phyloP scores from a whole-genome alignment of 108 stramenopile genomes.

The Pseudonitzschia delicatissima region DNA sequence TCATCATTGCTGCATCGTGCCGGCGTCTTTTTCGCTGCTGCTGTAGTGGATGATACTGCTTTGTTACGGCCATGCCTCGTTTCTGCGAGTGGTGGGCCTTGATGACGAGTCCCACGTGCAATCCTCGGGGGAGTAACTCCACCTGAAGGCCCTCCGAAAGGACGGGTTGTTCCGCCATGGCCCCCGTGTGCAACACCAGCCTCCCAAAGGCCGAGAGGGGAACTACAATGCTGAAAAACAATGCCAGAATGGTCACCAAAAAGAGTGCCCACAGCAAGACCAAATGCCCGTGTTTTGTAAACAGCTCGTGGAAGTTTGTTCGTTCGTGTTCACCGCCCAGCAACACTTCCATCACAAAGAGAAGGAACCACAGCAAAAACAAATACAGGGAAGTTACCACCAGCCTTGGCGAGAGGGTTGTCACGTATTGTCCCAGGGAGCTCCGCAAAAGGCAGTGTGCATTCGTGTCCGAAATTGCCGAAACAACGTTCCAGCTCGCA shows the following conservation, averaged over 20 bases:
- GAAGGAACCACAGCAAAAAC: slow-evolving; percentile 42
- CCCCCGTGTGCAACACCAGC: slow-evolving; percentile 50
- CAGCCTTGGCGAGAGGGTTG: slow-evolving; percentile 36
- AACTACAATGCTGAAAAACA: slow-evolving; percentile 40
- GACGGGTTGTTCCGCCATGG: slow-evolving; percentile 47
- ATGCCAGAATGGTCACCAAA: neutral
- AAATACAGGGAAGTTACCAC: slow-evolving; percentile 37
- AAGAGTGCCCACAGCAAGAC: slow-evolving; percentile 4
- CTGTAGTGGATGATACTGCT: slow-evolving; percentile 16
- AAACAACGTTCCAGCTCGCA: slow-evolving; percentile 53
- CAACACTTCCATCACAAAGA: slow-evolving; percentile 35
- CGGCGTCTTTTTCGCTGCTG: neutral
- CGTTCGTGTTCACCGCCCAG: neutral
- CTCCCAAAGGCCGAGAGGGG: slow-evolving; percentile 49
- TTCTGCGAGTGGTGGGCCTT: slow-evolving; percentile 26
- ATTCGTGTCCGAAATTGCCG: slow-evolving; percentile 45
- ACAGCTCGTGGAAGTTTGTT: neutral
- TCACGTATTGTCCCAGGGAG: slow-evolving; percentile 52
- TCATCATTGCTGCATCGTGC: neutral
- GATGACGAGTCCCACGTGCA: slow-evolving; percentile 41
- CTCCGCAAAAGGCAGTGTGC: slow-evolving; percentile 42
- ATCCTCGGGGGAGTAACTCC: slow-evolving; percentile 40
- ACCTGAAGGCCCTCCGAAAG: slow-evolving; percentile 38
- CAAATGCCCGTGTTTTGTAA: slow-evolving; percentile 1
- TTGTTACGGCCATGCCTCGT: slow-evolving; percentile 7